Percentiles rank a stretch among this genome's conserved stretches.
Evolutionary conservation across 129 eudicot genomes (phyloP).

Genomic region (Lonicera japonica): DNA sequence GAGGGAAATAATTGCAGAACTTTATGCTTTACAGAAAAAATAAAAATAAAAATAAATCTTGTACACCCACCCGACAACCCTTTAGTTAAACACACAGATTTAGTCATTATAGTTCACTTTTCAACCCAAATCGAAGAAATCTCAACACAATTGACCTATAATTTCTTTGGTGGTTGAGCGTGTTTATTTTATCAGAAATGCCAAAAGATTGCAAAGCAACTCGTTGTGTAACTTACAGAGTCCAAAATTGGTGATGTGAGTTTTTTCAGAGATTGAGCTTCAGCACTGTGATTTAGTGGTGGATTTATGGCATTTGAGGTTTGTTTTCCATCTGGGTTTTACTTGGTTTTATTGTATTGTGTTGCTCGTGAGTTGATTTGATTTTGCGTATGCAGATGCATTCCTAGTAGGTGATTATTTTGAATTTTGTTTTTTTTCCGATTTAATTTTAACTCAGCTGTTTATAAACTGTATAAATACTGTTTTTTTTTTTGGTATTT

Average conservation of each 20-base stretch:
- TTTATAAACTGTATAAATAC: background rate
- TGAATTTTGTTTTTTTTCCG: conserved; percentile 1
- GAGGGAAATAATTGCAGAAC: too few species aligned
- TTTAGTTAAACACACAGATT: too few species aligned
- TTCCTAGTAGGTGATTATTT: background rate
- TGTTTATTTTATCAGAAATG: background rate
- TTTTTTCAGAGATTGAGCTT: conserved; percentile 5
- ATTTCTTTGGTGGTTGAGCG: background rate
- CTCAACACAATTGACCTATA: too few species aligned
- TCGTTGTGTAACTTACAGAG: too few species aligned
- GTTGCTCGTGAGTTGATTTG: conserved; percentile 1
- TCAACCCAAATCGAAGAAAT: too few species aligned
- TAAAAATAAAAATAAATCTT: too few species aligned
- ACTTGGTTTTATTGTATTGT: conserved; percentile 11
- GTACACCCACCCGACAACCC: too few species aligned
- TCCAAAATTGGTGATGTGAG: too few species aligned
- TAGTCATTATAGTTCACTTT: too few species aligned
- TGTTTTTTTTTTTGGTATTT: background rate
- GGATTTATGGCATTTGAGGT: conserved; percentile 21
- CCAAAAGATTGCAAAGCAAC: background rate
- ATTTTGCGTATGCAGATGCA: background rate
- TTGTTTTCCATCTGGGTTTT: conserved; percentile 29
- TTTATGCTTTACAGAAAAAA: too few species aligned
- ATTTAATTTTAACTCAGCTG: background rate
- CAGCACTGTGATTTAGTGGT: conserved; percentile 14